A percentile compares a stretch with the other conserved stretches of the same genome.
Conservation (phyloP, 192 early-diverging fungal genomes). For the Backusella tarrabulga region DNA sequence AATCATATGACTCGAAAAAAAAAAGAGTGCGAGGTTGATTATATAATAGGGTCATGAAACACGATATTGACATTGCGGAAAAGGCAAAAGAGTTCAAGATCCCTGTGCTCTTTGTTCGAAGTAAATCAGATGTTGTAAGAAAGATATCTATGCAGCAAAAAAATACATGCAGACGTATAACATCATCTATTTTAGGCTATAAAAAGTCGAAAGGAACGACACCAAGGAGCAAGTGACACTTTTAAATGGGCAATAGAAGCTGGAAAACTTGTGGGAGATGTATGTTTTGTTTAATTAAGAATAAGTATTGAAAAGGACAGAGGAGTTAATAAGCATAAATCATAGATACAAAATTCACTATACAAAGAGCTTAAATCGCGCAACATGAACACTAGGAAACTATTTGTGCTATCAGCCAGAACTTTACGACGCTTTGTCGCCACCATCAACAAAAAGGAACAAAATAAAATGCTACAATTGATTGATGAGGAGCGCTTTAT, state of each 20-base stretch:
- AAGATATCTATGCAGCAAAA: not conserved
- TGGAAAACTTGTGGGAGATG: constrained; percentile 27
- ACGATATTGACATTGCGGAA: constrained; percentile 24
- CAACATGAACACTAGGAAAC: constrained; percentile 17
- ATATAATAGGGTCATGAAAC: not conserved
- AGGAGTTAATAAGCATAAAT: not conserved
- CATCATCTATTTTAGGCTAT: not conserved
- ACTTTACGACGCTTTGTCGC: constrained; percentile 31
- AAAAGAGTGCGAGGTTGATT: not conserved
- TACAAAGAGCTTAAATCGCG: constrained; percentile 19
- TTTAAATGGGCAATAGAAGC: constrained; percentile 26
- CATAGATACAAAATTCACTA: constrained; percentile 11
- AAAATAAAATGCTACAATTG: not conserved
- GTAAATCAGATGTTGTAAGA: constrained; percentile 32
- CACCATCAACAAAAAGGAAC: constrained; percentile 20
- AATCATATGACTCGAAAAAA: constrained; percentile 12
- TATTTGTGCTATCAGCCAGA: constrained; percentile 36
- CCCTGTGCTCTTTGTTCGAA: constrained; percentile 30
- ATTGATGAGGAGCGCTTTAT: constrained; percentile 35
- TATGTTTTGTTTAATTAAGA: not conserved
- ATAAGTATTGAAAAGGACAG: not conserved
- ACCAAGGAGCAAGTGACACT: not conserved
- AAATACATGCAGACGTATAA: not conserved
- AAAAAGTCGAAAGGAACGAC: constrained; percentile 12
- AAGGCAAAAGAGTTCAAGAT: constrained; percentile 24